Evolutionary conservation across 139 green algal species (phyloP), one percentile per base, ranked within the genome.

Genomic region (Bryopsis sp.): DNA sequence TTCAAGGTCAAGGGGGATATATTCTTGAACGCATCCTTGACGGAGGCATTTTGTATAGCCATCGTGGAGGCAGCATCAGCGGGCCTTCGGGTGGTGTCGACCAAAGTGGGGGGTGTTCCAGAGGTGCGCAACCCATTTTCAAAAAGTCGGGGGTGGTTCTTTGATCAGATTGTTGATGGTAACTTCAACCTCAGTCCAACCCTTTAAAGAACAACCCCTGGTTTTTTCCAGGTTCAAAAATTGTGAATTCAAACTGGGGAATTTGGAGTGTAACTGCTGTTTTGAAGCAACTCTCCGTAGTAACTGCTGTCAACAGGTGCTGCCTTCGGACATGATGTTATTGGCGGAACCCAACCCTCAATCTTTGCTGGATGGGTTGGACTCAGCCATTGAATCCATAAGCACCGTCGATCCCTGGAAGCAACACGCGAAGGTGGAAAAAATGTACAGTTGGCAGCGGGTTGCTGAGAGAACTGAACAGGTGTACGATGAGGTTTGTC

Each of bases 31-130:
- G 84, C 83, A 61, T 94, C 84, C 22, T 80, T 99, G 2, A 99
- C 94, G 0, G 94, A 99, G 65, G 90, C 94, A 2, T 99, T 99
- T 75, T 97, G 94, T 81, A 96, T 98, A 77, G 90, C 94, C 2
- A 88, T 98, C 24, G 82, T 97, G 22, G 94, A 99, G 74, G 94
- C 94, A 26, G 94, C 94, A 6, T 83, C 84, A 5, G 83, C 79
- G 33, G 87, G 85, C n/a, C 85, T 96, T 43, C 74, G 89, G 57
- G 87, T 95, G 6, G 89, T 95, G 48, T 94, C 89, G 39, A 95
- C 90, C 0, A 48, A 72, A 2, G 93, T 98, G n/a, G 93, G 93
- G 0, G 93, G 93, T 6, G 90, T 98, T n/a, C 92, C 92, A 6
- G 89, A 96, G 87, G 88, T 88, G 70, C 3, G 48, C 32, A 26